A percentile compares a stretch with the other conserved stretches of the same genome.
phyloP scores from a whole-genome alignment of 2,329 filamentous ascomycete species.

The Talaromyces rugulosus region DNA sequence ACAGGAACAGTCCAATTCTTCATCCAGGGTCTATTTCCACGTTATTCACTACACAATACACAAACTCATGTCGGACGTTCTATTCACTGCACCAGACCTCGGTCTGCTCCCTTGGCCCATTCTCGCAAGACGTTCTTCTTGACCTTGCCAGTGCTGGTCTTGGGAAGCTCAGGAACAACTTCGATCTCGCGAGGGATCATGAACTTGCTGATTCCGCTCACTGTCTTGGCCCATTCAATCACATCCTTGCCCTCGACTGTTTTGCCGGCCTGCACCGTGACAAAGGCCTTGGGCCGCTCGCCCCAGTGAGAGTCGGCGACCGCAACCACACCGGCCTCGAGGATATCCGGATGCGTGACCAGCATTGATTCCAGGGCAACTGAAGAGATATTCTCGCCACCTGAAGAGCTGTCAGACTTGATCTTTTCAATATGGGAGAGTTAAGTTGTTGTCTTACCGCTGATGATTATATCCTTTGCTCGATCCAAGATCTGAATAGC shows the following conservation, averaged over 20 bases:
- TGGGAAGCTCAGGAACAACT: conserved; percentile 81
- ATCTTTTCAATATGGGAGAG: not conserved
- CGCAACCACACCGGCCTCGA: conserved; percentile 88
- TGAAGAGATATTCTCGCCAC: conserved; percentile 94
- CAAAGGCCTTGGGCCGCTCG: conserved; percentile 88
- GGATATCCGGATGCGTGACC: conserved; percentile 77
- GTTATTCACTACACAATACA: not conserved
- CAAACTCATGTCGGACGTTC: not conserved
- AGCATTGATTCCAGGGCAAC: conserved; percentile 89
- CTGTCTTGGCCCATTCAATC: conserved; percentile 79
- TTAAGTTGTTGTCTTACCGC: conserved; percentile 52
- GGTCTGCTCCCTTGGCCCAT: conserved; percentile 65
- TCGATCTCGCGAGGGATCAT: conserved; percentile 76
- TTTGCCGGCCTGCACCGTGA: conserved; percentile 72
- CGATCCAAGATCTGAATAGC: conserved; percentile 88
- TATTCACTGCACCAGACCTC: conserved; percentile 15
- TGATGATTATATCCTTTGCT: conserved; percentile 98
- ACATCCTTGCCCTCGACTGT: conserved; percentile 61
- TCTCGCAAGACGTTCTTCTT: conserved; percentile 89
- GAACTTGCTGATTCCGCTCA: conserved; percentile 79
- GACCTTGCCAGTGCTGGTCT: conserved; percentile 95
- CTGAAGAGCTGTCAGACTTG: conserved; percentile 39
- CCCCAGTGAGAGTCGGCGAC: conserved; percentile 90
- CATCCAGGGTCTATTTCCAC: not conserved
- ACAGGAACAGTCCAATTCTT: not conserved